Percentiles rank a stretch among this genome's conserved stretches.
phyloP scores from a whole-genome alignment of 1,139 yeast species.

The Williopsis jadinii region DNA sequence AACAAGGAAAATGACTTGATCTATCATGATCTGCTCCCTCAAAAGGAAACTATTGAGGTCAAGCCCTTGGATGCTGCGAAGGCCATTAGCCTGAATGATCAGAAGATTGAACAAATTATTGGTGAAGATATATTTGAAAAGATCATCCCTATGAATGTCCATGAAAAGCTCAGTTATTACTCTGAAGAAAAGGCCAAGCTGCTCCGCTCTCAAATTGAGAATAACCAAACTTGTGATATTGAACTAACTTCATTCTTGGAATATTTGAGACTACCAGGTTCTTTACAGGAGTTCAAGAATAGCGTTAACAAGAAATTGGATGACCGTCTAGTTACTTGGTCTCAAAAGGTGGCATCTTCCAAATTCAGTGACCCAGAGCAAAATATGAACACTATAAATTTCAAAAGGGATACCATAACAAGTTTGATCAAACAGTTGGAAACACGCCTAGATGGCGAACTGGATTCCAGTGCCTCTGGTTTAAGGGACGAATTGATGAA shows the following conservation, averaged over 20 bases:
- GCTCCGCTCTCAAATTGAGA: slow-evolving; percentile 68
- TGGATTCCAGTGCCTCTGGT: slow-evolving; percentile 27
- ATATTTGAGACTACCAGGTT: slow-evolving; percentile 66
- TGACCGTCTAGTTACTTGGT: slow-evolving; percentile 20
- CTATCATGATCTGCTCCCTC: slow-evolving; percentile 72
- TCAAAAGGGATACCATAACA: slow-evolving; percentile 36
- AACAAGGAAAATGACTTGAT: slow-evolving; percentile 86
- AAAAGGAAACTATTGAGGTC: slow-evolving; percentile 39
- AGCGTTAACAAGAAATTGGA: slow-evolving; percentile 24
- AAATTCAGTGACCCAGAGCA: slow-evolving; percentile 22
- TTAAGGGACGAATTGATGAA: slow-evolving; percentile 46
- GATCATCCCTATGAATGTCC: slow-evolving; percentile 81
- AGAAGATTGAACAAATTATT: slow-evolving; percentile 40
- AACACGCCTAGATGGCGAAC: slow-evolving; percentile 28
- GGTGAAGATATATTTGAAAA: slow-evolving; percentile 62
- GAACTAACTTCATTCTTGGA: slow-evolving; percentile 75
- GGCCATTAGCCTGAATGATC: slow-evolving; percentile 43
- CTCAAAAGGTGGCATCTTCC: slow-evolving; percentile 20
- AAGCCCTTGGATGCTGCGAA: slow-evolving; percentile 76
- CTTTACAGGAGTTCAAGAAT: slow-evolving; percentile 47
- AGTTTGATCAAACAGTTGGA: slow-evolving; percentile 36
- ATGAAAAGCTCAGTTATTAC: slow-evolving; percentile 79
- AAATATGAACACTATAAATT: slow-evolving; percentile 21
- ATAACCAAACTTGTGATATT: slow-evolving; percentile 71
- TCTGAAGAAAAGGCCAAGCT: slow-evolving; percentile 84